Evolutionary conservation across 2,329 filamentous ascomycete species (phyloP), one percentile per base, ranked within the genome.

Genomic region (Botrytis deweyae): DNA sequence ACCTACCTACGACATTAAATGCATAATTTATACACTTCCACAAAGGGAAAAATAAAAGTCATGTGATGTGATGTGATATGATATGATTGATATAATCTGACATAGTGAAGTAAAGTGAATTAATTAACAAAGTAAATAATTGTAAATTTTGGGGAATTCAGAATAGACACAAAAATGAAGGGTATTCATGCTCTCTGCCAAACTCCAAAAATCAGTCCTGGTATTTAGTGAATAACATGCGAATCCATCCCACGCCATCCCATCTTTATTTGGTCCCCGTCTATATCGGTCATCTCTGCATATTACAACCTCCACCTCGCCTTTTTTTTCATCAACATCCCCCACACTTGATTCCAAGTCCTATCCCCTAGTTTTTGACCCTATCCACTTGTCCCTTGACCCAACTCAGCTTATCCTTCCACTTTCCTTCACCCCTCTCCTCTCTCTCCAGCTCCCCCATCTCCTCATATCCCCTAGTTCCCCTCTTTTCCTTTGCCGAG

Each of bases 351-450:
- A n/a, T 22, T 46, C 16, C 36, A 8, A 36, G 18, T 7, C 49
- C 8, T 8, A 59, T 16, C 25, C 44, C 12, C 8, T 36, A 52
- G 38, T 20, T 36, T 33, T 38, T 66, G 18, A 66, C 64, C 33
- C 64, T 36, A 14, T 66, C 64, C 64, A 66, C 44, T 22, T 66
- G 64, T 46, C 44, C 64, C 22, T 25, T 66, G 3, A 66, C 64
- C 64, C 64, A 66, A 66, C 64, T 66, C 64, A 36, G 25, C 29
- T 46, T 46, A 66, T 66, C 64, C 33, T 46, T 66, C 64, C 64
- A 66, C 64, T 36, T 66, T 22, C 64, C 64, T 25, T 66, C 64
- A 2, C 67, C 38, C 25, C 67, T 42, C 49, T 59, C 52, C 52
- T 55, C 38, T 38, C 67, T 42, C 16, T 59, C 52, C 52, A 40